phyloP scores from a whole-genome alignment of 73 alveolate species.

The Loxodes magnus region DNA sequence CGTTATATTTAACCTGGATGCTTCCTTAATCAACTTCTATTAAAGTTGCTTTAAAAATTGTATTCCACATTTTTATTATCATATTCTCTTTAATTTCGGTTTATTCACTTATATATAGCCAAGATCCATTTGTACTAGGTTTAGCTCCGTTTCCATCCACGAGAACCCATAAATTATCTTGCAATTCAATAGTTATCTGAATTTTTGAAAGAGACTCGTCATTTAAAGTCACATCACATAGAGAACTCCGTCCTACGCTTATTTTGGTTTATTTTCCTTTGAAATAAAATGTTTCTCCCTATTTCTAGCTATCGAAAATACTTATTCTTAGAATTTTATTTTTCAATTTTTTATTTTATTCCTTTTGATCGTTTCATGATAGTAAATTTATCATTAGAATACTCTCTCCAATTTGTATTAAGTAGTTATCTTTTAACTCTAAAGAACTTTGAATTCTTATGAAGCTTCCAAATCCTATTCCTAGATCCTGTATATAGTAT shows the following conservation, averaged over 20 bases:
- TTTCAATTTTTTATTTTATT: slow-evolving; percentile 20
- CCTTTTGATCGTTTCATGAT: no score
- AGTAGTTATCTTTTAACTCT: slow-evolving; percentile 53
- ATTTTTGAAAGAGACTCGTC: slow-evolving; percentile 63
- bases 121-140: slow-evolving; percentile 77
- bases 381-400: slow-evolving; percentile 50
- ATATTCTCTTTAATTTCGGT: slow-evolving; percentile 45
- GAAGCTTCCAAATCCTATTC: slow-evolving; percentile 57
- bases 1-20: no score
- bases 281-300: slow-evolving; percentile 9
- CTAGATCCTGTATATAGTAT: slow-evolving; percentile 42
- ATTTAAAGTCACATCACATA: slow-evolving; percentile 53
- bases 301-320: slow-evolving; percentile 18
- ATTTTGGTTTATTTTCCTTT: slow-evolving; percentile 3
- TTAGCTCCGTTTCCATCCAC: slow-evolving; percentile 56
- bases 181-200: slow-evolving; percentile 33
- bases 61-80: slow-evolving; percentile 72
- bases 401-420: slow-evolving; percentile 59
- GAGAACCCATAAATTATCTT: slow-evolving; percentile 32
- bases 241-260: slow-evolving; percentile 58
- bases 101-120: slow-evolving; percentile 77
- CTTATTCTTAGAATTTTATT: slow-evolving; percentile 13
- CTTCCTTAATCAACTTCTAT: no score
- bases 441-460: slow-evolving; percentile 29
- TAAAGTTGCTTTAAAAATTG: slow-evolving; percentile 37